These are phyloP conservation scores for Aspergillus awamori DNA, from an alignment of 2,329 filamentous ascomycete genomes.

Conservation along the genomic window DNA sequence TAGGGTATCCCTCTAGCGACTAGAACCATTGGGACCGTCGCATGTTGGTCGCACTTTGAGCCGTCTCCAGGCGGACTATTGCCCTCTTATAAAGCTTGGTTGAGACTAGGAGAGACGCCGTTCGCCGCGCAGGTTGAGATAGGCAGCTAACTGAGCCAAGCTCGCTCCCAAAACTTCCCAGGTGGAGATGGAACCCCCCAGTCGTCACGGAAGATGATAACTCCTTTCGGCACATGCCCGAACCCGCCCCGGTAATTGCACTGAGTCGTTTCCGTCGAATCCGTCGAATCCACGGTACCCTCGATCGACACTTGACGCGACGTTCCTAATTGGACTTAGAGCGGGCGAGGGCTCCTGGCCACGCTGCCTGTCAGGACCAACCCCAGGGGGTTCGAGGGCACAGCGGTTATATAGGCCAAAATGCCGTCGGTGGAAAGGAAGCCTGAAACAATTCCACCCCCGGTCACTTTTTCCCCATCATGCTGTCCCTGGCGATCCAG, in stretches of 20 bases:
- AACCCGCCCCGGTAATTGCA: constrained; percentile 5
- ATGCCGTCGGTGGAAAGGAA: not conserved
- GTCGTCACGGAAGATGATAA: constrained; percentile 1
- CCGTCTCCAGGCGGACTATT: constrained; percentile 1
- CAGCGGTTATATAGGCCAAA: constrained; percentile 9
- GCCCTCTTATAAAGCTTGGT: constrained; percentile 5
- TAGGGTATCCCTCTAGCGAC: not conserved
- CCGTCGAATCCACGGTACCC: not conserved
- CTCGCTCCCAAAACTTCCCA: not conserved
- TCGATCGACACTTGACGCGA: constrained; percentile 3
- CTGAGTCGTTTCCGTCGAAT: not conserved
- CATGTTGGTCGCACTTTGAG: not conserved
- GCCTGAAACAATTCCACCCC: not conserved
- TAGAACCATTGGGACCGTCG: not conserved
- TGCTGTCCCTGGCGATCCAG: constrained; percentile 8
- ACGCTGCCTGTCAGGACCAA: not conserved
- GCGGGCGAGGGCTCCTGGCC: not conserved
- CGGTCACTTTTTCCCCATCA: not conserved
- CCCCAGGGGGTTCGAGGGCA: not conserved
- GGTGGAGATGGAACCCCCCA: not conserved
- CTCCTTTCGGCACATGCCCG: constrained; percentile 2
- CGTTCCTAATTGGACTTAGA: not conserved
- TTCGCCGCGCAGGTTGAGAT: too few relatives aligned
- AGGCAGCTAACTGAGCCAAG: not conserved
- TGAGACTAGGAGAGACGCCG: not conserved